Evolutionary conservation across 1,284 basidiomycete genomes (phyloP).

Genomic region (Ceraceosorus bombacis): DNA sequence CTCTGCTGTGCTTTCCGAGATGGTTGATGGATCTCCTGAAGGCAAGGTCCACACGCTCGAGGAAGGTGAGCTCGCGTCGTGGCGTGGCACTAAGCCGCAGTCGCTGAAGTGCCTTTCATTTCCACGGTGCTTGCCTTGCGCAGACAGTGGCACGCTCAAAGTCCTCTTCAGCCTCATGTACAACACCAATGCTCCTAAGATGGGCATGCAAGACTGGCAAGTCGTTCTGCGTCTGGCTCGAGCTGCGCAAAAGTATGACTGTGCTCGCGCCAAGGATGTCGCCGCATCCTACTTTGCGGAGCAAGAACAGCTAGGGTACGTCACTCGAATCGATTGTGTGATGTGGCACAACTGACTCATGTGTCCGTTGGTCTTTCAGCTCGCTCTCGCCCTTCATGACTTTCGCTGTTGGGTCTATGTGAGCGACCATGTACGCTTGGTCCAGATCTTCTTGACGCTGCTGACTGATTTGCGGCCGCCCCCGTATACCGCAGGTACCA

Average conservation of each 20-base stretch:
- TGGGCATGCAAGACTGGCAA: slow-evolving; percentile 14
- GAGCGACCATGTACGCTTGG: background rate
- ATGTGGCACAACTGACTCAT: no score
- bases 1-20: slow-evolving; percentile 7
- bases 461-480: background rate
- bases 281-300: slow-evolving; percentile 14
- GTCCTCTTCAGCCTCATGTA: slow-evolving; percentile 14
- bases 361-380: background rate
- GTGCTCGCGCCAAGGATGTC: slow-evolving; percentile 12
- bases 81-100: no score
- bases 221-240: slow-evolving; percentile 11
- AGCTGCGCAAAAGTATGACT: slow-evolving; percentile 15
- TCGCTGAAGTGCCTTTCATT: background rate
- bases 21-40: slow-evolving; percentile 1
- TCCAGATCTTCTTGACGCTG: background rate
- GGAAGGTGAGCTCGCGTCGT: background rate
- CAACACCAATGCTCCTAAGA: slow-evolving; percentile 5
- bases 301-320: slow-evolving; percentile 7
- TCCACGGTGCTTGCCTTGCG: background rate
- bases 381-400: slow-evolving; percentile 15
- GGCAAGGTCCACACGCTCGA: background rate
- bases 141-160: slow-evolving; percentile 10
- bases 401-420: background rate
- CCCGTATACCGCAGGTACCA: background rate
- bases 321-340: no score